Base-by-base conservation (phyloP, 805 yeast genomes). In the Ogataea corticis region DNA sequence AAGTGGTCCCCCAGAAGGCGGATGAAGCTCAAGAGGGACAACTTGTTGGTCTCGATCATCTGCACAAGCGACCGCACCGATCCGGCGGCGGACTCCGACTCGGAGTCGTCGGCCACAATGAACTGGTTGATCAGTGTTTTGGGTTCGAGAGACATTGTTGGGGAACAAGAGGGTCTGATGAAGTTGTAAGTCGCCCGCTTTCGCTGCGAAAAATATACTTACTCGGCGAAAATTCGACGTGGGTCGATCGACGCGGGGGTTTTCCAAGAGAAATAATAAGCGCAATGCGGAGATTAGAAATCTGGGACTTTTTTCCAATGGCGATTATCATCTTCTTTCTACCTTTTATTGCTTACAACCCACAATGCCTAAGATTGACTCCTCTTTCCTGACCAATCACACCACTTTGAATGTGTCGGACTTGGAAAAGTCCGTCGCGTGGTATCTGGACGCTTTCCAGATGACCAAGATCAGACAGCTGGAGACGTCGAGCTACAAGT, bases 331-430 rank as follows among this genome's bases (percentile, higher is more conserved):
- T 6, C 5, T 9, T 21, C 9, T 5, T 21, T 21, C 25, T 21
- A 21, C 25, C n/a, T 21, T 9, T 9, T 21, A 21, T 9, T 9
- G 9, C 25, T 21, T 9, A 21, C 5, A 6, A 6, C 7, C 31
- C 14, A 23, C 4, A 30, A 45, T 39, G 41, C 33, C 38, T 13
- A 21, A 38, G 31, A 41, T 31, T 35, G 41, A 34, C 29, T 29
- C 37, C 9, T 34, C 43, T 3, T 38, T 75, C 52, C 41, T 62
- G 12, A 70, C 75, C 52, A 87, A 87, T 70, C 89, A 83, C 62
- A 82, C 90, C 6, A 80, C 90, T 69, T 67, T 92, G 44, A 82
- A 97, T 52, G 80, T 92, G 56, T 83, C 88, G 58, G 89, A 92
- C 61, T 92, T 97, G 28, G 73, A 79, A 59, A 76, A 70, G 15